Evolutionary conservation across 2,329 filamentous ascomycete genomes (phyloP).

Genomic region (Fusarium compactum): DNA sequence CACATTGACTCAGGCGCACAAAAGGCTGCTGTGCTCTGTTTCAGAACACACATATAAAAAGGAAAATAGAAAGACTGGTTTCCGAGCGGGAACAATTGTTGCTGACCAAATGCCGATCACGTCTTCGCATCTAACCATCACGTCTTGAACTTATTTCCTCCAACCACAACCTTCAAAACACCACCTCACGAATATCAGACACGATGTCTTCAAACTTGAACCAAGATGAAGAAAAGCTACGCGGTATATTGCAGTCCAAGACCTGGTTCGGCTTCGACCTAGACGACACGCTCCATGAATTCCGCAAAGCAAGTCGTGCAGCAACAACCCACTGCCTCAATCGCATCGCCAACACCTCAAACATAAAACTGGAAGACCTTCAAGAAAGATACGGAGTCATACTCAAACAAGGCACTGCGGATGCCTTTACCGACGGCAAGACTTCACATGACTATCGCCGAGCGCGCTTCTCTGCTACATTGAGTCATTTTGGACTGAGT

Average conservation of each 20-base stretch:
- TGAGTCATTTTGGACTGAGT: constrained; percentile 46
- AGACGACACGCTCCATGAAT: constrained; percentile 62
- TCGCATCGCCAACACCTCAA: constrained; percentile 39
- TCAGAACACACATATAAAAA: no score
- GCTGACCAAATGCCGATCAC: not conserved
- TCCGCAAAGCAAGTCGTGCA: constrained; percentile 54
- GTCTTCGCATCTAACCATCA: not conserved
- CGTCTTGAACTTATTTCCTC: not conserved
- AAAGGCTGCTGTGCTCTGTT: no score
- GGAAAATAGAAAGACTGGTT: not conserved
- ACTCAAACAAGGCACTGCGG: constrained; percentile 51
- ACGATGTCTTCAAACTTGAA: not conserved
- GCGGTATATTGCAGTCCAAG: constrained; percentile 17
- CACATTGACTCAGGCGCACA: no score
- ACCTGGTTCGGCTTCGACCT: constrained; percentile 61
- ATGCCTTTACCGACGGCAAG: constrained; percentile 59
- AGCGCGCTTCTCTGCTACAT: constrained; percentile 53
- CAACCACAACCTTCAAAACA: not conserved
- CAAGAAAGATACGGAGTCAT: constrained; percentile 50
- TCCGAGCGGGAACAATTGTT: not conserved
- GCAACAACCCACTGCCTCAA: constrained; percentile 53
- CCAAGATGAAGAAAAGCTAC: not conserved
- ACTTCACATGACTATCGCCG: constrained; percentile 58
- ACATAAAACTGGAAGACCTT: constrained; percentile 12
- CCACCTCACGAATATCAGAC: fast-evolving